Percentiles rank a stretch among this genome's conserved stretches.
These are phyloP conservation scores for Potentilla sterilis DNA, from an alignment of 306 rosid genomes.

Conservation along the genomic window DNA sequence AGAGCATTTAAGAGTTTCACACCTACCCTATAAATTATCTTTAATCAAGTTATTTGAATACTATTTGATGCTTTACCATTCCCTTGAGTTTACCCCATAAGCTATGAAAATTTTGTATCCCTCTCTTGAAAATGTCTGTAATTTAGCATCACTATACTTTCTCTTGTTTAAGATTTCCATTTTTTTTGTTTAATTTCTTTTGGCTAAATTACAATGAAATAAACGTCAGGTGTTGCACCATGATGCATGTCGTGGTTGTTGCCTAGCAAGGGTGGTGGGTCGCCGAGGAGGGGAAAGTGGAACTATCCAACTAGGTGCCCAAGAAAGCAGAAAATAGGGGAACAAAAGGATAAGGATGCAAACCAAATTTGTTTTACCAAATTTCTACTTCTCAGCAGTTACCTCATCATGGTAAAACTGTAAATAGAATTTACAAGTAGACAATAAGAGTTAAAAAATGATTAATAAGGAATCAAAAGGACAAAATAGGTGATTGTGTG, in stretches of 20 bases:
- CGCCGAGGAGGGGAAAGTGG: neutral
- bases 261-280: neutral
- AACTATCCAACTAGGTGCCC: neutral
- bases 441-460: neutral
- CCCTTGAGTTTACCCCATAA: too few relatives aligned
- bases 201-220: neutral
- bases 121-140: too few relatives aligned
- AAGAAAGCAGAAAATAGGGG: neutral
- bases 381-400: neutral
- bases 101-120: too few relatives aligned
- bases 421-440: neutral
- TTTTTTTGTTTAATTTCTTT: neutral
- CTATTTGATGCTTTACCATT: too few relatives aligned
- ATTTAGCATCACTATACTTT: neutral
- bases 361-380: neutral
- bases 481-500: slow-evolving; percentile 8
- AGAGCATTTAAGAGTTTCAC: too few relatives aligned
- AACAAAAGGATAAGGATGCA: neutral
- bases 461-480: neutral
- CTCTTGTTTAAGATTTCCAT: too few relatives aligned
- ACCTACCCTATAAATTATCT: too few relatives aligned
- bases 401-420: neutral
- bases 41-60: too few relatives aligned
- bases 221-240: neutral
- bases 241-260: neutral